Base-by-base conservation (phyloP, 2,329 filamentous ascomycete genomes). In the Calycina herbarum region DNA sequence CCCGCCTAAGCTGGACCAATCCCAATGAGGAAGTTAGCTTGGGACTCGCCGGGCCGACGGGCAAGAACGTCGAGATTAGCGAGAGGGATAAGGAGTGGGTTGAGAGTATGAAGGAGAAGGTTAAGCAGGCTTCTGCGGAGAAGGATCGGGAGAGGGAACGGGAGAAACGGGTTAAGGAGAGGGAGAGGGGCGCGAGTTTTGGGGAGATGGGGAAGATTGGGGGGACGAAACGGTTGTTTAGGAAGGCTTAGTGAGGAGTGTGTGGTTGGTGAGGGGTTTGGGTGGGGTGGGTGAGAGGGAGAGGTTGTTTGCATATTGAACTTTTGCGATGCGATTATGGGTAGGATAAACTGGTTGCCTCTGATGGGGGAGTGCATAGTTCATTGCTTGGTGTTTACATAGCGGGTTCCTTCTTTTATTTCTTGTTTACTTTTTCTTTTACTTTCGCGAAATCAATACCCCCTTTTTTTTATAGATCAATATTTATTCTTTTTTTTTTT, bases 21-120 rank as follows among this genome's bases (percentile, higher is more conserved):
- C 27, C 27, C 45, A 85, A 87, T 67, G 86, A 87, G 27, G 86
- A 75, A 38, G 83, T 81, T 71, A 82, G 83, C 8, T 82, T 92
- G 6, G 90, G 90, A 5, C 85, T 93, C 59, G 89, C 90, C 0
- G 91, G 91, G 0, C 90, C 90, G 1, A 86, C 84, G 58, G 82
- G 84, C 42, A 89, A 86, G 76, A 85, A 84, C 69, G 83, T 86
- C 7, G 85, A 83, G 74, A 90, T 87, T 79, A 91, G 87, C 64
- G 87, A 89, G 64, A 89, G 93, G 77, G 92, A 89, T 74, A 83
- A 87, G 65, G 87, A 89, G 48, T 95, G 92, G 92, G 90, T 95
- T 10, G 89, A 94, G 76, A 91, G 88, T 68, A 90, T 95, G 80
- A 89, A 93, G 79, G 89, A 92, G 73, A 90, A 92, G 74, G 92